Evolutionary conservation across 2,329 filamentous ascomycete genomes (phyloP).

Genomic region (Alternaria tenuissima): DNA sequence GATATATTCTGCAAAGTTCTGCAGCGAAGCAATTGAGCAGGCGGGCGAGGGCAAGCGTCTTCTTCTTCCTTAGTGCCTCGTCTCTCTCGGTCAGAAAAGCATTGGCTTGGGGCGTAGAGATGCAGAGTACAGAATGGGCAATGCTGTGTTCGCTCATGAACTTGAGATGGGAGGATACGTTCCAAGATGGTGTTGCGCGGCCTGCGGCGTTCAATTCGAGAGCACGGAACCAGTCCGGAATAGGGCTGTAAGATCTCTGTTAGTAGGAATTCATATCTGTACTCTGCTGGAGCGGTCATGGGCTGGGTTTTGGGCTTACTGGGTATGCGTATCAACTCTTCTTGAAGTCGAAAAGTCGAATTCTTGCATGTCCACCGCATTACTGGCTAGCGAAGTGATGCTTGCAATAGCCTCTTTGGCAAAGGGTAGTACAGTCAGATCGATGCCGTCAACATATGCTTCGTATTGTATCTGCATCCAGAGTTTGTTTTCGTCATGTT

Average conservation of each 20-base stretch:
- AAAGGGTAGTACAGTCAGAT: conserved; percentile 43
- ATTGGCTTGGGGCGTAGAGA: conserved; percentile 48
- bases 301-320: conserved; percentile 14
- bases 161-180: conserved; percentile 33
- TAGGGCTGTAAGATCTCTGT: conserved; percentile 20
- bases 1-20: conserved; percentile 34
- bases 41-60: conserved; percentile 44
- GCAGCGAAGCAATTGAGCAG: conserved; percentile 47
- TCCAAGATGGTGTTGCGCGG: conserved; percentile 46
- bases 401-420: conserved; percentile 37
- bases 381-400: conserved; percentile 34
- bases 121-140: conserved; percentile 39
- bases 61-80: conserved; percentile 17
- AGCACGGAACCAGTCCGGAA: conserved; percentile 45
- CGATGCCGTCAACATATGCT: conserved; percentile 31
- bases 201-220: conserved; percentile 46
- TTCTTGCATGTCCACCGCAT: neutral
- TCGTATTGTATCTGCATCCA: conserved; percentile 23
- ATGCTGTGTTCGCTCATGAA: conserved; percentile 47
- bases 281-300: no score
- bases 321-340: conserved; percentile 49
- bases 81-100: conserved; percentile 36
- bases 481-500: conserved; percentile 2
- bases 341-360: conserved; percentile 28
- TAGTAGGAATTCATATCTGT: neutral